These are phyloP conservation scores for Termitomyces sp. DNA, from an alignment of 768 basidiomycete species.

Conservation along the genomic window DNA sequence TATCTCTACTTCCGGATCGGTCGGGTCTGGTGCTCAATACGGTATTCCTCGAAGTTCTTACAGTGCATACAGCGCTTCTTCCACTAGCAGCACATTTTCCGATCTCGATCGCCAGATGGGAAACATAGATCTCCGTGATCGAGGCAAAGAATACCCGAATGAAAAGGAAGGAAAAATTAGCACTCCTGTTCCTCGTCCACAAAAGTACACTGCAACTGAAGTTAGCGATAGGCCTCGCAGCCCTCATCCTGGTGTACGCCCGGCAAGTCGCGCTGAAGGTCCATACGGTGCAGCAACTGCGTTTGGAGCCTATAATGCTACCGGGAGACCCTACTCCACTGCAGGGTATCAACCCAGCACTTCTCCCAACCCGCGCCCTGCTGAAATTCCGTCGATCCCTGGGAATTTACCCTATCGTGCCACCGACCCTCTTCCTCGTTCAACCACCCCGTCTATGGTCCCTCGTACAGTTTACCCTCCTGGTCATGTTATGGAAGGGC, in stretches of 20 bases:
- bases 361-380: constrained; percentile 42
- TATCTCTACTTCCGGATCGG: constrained; percentile 22
- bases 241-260: constrained; percentile 28
- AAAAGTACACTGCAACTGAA: constrained; percentile 40
- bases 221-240: constrained; percentile 32
- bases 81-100: constrained; percentile 20
- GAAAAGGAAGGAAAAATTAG: constrained; percentile 30
- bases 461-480: constrained; percentile 41
- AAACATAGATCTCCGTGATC: constrained; percentile 34
- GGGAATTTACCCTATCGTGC: constrained; percentile 7
- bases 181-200: constrained; percentile 29
- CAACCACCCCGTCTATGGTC: constrained; percentile 37
- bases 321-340: constrained; percentile 15
- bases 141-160: constrained; percentile 21
- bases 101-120: constrained; percentile 37
- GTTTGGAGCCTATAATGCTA: constrained; percentile 25
- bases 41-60: constrained; percentile 20
- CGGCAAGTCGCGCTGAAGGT: constrained; percentile 17
- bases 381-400: constrained; percentile 32
- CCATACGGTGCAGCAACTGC: constrained; percentile 23
- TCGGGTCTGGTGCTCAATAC: constrained; percentile 9
- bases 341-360: constrained; percentile 13
- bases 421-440: constrained; percentile 4
- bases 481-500: constrained; percentile 54
- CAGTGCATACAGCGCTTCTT: constrained; percentile 16